Conservation (phyloP, 768 basidiomycete species). For the Imleria badia region DNA sequence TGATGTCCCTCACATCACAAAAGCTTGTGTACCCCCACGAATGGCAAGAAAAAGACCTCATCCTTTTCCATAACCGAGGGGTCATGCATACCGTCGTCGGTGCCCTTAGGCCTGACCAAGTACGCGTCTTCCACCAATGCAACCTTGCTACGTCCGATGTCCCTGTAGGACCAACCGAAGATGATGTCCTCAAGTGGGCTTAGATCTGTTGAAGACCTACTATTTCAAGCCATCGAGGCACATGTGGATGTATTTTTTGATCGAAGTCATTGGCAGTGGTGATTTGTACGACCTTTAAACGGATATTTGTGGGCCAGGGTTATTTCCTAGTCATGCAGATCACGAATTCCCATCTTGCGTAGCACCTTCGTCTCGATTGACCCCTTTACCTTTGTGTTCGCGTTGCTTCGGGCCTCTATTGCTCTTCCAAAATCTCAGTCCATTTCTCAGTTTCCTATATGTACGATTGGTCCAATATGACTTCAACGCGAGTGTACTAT, state of each 20-base stretch:
- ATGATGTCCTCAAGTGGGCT: constrained; percentile 46
- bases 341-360: no score
- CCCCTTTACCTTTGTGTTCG: no score
- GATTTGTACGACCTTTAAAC: neutral
- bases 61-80: constrained; percentile 74
- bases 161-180: constrained; percentile 47
- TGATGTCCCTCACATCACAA: neutral
- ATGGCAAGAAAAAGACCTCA: constrained; percentile 69
- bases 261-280: neutral
- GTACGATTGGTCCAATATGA: no score
- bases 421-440: no score
- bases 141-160: constrained; percentile 56
- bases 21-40: constrained; percentile 84
- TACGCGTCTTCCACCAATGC: constrained; percentile 55
- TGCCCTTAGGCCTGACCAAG: constrained; percentile 49
- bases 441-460: no score
- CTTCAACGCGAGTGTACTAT: no score
- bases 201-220: constrained; percentile 21
- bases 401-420: no score
- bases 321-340: no score
- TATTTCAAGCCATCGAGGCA: neutral
- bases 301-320: constrained; percentile 5
- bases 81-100: constrained; percentile 68
- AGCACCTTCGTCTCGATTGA: no score
- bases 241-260: constrained; percentile 5